Conservation (phyloP, 2,329 filamentous ascomycete genomes). For the Pseudogymnoascus verrucosus region DNA sequence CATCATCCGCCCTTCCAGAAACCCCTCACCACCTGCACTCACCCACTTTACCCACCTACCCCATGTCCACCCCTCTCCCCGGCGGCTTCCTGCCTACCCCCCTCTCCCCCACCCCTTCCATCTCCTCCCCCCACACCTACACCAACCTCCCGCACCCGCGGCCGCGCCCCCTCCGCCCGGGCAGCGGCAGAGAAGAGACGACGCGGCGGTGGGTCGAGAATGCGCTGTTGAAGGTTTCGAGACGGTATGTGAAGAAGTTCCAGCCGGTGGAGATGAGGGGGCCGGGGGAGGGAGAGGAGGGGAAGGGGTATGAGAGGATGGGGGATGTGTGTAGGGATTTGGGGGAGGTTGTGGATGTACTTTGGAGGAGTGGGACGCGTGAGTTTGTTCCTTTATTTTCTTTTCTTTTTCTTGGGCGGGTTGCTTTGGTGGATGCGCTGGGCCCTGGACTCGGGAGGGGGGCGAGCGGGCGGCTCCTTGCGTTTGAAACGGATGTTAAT, state of each 20-base stretch:
- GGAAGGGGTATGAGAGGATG: slow-evolving; percentile 49
- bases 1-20: not conserved
- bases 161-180: slow-evolving; percentile 42
- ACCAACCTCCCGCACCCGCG: slow-evolving; percentile 48
- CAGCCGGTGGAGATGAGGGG: slow-evolving; percentile 37
- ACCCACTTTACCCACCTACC: not conserved
- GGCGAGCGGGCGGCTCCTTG: not conserved
- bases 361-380: slow-evolving; percentile 88
- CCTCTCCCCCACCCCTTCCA: slow-evolving; percentile 42
- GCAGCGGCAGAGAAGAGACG: slow-evolving; percentile 52
- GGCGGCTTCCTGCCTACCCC: slow-evolving; percentile 46
- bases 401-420: not conserved
- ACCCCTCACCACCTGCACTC: not conserved
- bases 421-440: not conserved
- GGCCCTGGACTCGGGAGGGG: not conserved
- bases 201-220: slow-evolving; percentile 50
- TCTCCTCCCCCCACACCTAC: slow-evolving; percentile 18
- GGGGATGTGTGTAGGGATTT: slow-evolving; percentile 66
- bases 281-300: slow-evolving; percentile 26
- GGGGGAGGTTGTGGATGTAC: slow-evolving; percentile 64
- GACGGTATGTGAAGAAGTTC: slow-evolving; percentile 55
- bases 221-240: slow-evolving; percentile 44
- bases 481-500: not conserved
- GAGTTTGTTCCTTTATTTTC: slow-evolving; percentile 31
- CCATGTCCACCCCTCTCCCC: not conserved